These are phyloP conservation scores for Musa beccarii DNA, from an alignment of 176 grass and related monocot genomes.

Conservation along the genomic window DNA sequence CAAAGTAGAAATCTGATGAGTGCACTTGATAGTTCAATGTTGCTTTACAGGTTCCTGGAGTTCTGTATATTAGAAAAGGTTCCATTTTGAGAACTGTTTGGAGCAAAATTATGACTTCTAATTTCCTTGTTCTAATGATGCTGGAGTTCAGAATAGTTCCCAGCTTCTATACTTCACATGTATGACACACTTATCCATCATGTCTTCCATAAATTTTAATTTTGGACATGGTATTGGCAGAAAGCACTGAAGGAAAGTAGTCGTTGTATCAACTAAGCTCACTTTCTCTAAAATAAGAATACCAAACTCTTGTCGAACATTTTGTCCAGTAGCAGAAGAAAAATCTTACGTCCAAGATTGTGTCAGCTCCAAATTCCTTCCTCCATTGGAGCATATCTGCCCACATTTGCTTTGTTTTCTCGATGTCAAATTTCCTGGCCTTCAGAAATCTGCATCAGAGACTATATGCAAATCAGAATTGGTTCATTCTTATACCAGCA, in stretches of 20 bases:
- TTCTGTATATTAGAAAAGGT: no score
- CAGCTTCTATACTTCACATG: neutral
- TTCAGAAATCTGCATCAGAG: constrained; percentile 35
- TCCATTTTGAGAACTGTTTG: neutral
- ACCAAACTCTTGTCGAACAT: no score
- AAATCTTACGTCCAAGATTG: constrained; percentile 47
- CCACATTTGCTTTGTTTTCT: constrained; percentile 96
- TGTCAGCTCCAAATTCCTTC: constrained; percentile 69
- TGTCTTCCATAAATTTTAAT: no score
- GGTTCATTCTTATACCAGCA: neutral
- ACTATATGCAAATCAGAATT: neutral
- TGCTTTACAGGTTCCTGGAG: neutral
- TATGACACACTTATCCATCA: neutral
- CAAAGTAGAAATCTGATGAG: neutral
- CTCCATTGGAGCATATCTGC: constrained; percentile 77
- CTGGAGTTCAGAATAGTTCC: neutral
- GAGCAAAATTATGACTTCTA: neutral
- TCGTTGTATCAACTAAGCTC: no score
- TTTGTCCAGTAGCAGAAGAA: no score
- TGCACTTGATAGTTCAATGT: neutral
- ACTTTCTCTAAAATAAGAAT: no score
- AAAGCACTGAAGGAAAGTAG: no score
- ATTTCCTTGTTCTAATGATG: neutral
- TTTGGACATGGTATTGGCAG: no score
- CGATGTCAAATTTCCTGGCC: constrained; percentile 87